Percentiles rank a stretch among this genome's conserved stretches.
These are phyloP conservation scores for Fomitopsis betulina DNA, from an alignment of 1,284 basidiomycete species.

Conservation along the genomic window DNA sequence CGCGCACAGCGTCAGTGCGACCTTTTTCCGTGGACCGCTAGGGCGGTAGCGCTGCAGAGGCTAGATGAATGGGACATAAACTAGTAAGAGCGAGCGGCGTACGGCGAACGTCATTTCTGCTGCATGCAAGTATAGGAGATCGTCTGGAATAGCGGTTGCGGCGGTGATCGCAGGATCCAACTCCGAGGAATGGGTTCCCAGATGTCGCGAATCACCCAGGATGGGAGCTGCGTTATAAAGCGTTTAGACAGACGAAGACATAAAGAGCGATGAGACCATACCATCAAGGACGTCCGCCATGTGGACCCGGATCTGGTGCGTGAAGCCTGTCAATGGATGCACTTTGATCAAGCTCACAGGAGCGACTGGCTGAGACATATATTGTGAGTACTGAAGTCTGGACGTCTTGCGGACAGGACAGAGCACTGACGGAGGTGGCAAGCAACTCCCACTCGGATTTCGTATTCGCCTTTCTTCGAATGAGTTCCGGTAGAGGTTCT, in stretches of 20 bases:
- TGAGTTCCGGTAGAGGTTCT: background rate
- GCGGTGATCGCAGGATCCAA: background rate
- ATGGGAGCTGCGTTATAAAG: background rate
- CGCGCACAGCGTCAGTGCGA: background rate
- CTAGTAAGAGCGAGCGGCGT: background rate
- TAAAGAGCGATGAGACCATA: background rate
- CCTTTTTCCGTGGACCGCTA: constrained; percentile 16
- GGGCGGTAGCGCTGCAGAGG: background rate
- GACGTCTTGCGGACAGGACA: too few relatives aligned
- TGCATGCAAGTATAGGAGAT: background rate
- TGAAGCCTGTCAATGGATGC: background rate
- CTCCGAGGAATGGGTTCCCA: background rate
- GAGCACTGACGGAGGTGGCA: background rate
- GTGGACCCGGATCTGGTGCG: background rate
- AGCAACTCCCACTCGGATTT: background rate
- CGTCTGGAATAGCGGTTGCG: background rate
- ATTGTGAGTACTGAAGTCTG: constrained; percentile 27
- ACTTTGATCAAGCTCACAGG: background rate
- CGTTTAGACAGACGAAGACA: background rate
- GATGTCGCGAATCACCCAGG: background rate
- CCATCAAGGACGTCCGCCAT: background rate
- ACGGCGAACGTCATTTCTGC: background rate
- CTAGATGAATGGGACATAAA: background rate
- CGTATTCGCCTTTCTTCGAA: background rate
- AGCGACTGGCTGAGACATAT: background rate